A percentile compares a stretch with the other conserved stretches of the same genome.
phyloP scores from a whole-genome alignment of 2,329 filamentous ascomycete species.

The Metarhizium sp. region DNA sequence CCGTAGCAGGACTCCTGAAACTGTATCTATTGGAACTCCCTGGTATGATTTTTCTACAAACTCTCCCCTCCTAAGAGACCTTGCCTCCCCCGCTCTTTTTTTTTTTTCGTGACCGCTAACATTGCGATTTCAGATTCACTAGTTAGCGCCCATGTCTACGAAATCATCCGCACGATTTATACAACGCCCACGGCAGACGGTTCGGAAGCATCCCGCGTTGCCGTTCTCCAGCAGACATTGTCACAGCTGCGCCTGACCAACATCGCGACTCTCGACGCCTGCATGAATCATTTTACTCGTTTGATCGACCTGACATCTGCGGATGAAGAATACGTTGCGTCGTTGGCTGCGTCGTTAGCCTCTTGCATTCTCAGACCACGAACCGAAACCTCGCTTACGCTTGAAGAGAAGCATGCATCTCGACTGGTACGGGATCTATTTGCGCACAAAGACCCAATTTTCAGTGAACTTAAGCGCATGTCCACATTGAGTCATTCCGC shows the following conservation, averaged over 20 bases:
- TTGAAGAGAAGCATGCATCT: conserved; percentile 91
- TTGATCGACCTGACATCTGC: conserved; percentile 94
- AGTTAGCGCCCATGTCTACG: conserved; percentile 95
- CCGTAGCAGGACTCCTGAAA: conserved; percentile 86
- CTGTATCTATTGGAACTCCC: conserved; percentile 92
- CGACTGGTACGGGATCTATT: conserved; percentile 88
- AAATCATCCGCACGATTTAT: conserved; percentile 97
- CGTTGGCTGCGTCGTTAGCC: conserved; percentile 65
- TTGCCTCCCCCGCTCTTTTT: background rate
- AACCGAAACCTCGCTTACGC: conserved; percentile 77
- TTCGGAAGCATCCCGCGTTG: conserved; percentile 69
- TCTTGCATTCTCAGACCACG: conserved; percentile 84
- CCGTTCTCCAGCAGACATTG: conserved; percentile 89
- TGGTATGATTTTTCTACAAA: conserved; percentile 42
- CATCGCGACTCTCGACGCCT: conserved; percentile 95
- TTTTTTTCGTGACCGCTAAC: conserved; percentile 14
- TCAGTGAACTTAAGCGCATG: conserved; percentile 89
- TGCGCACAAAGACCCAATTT: conserved; percentile 88
- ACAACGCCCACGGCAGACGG: conserved; percentile 68
- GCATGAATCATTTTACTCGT: conserved; percentile 96
- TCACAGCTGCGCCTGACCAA: conserved; percentile 92
- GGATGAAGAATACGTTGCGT: conserved; percentile 72
- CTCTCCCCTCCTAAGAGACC: background rate
- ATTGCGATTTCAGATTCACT: conserved; percentile 62
- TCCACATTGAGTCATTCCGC: conserved; percentile 59